Base-by-base conservation (phyloP, 1,284 basidiomycete genomes). In the Peniophora sp. region DNA sequence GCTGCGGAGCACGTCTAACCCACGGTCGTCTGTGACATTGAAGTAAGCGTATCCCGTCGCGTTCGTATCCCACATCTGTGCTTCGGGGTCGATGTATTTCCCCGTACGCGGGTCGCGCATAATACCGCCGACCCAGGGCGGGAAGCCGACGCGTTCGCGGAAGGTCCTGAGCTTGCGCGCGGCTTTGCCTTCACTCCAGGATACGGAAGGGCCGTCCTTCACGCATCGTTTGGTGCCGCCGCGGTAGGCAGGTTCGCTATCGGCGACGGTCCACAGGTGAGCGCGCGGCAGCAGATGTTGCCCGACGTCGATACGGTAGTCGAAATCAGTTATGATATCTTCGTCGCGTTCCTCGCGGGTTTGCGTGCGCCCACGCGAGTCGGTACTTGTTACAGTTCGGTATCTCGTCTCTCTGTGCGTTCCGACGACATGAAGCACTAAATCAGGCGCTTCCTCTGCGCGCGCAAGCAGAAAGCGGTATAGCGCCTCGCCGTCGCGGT, bases 401-500 rank as follows among this genome's bases (percentile, higher is more conserved):
- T 69, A 68, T 39, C 69, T 75, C 14, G 68, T 70, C 59, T 89
- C 85, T 2, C 63, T 56, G 58, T 87, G 86, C 0, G 74, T 74
- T 2, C 85, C 86, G 16, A 65, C 65, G 56, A 77, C 76, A 44
- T 73, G 75, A 5, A 88, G 59, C 36, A 69, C 63, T 54, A 79
- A 71, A 14, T 59, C 66, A 3, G 85, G 86, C 2, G 66, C 68
- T 3, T 59, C 65, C 24, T 64, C 62, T 1, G 81, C 71, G 47
- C 84, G 79, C 2, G 74, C 72, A 14, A 88, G 71, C 5, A 89
- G 66, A 64, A 89, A 89, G 45, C 84, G 78, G 61, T 85, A 86
- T 8, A 88, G 69, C 0, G 85, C 85, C 63, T 88, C 85, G 47
- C 83, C 85, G 56, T 93, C 86, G 48, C 77, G 68, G 57, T 88